Percentiles rank a stretch among this genome's conserved stretches.
Evolutionary conservation across 345 rosid species (phyloP).

Genomic region (Arabidopsis arenosa): DNA sequence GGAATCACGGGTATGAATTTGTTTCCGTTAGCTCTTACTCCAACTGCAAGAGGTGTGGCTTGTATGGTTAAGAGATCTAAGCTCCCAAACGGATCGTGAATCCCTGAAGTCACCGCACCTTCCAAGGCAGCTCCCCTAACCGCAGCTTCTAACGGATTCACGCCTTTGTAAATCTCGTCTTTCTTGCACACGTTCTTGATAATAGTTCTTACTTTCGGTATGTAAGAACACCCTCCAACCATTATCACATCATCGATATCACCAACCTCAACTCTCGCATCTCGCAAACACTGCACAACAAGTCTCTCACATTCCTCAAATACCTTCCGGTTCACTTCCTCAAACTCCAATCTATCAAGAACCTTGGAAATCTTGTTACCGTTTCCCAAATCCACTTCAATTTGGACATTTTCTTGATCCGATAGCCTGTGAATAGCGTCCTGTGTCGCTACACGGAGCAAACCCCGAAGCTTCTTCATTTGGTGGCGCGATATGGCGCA

Average conservation of each 20-base stretch:
- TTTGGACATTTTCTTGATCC: conserved; percentile 50
- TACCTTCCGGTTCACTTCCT: conserved; percentile 61
- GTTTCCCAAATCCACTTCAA: conserved; percentile 72
- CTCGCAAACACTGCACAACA: conserved; percentile 64
- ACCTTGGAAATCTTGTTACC: conserved; percentile 59
- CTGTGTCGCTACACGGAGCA: conserved; percentile 77
- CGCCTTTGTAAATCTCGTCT: conserved; percentile 58
- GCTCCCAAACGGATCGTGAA: conserved; percentile 78
- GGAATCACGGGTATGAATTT: conserved; percentile 69
- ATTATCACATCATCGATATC: conserved; percentile 73
- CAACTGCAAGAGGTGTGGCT: conserved; percentile 69
- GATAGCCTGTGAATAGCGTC: conserved; percentile 78
- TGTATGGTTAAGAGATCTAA: conserved; percentile 88
- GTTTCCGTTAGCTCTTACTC: conserved; percentile 66
- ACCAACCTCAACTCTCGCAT: conserved; percentile 62
- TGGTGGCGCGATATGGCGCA: conserved; percentile 59
- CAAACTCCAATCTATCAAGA: conserved; percentile 66
- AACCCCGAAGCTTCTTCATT: conserved; percentile 52
- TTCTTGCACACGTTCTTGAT: conserved; percentile 56
- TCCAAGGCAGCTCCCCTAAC: conserved; percentile 86
- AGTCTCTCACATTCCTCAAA: conserved; percentile 72
- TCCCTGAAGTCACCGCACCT: conserved; percentile 91
- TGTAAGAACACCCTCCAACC: conserved; percentile 85
- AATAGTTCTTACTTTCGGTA: conserved; percentile 61
- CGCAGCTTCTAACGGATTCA: conserved; percentile 78